Evolutionary conservation across 129 eudicot species (phyloP), one percentile per base, ranked within the genome.

Genomic region (Apium graveolens): DNA sequence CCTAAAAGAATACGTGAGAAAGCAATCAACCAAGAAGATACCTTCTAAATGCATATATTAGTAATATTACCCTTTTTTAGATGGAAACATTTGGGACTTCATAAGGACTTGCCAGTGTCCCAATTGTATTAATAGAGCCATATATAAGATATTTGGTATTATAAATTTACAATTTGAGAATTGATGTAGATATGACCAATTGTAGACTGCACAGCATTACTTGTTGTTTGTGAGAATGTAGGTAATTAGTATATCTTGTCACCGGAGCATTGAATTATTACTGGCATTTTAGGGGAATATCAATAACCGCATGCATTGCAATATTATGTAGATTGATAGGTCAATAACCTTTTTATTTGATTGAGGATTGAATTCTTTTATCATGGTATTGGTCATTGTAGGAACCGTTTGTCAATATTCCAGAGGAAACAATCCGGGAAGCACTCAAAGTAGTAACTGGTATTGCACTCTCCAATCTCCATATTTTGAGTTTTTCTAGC

Each of bases 371-470:
- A 77, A 21, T 76, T 76, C 35, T 38, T 4, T 24, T 53, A 6
- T n/a, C n/a, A 37, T 27, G 46, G 1, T 74, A 12, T 41, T 78
- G 37, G 14, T 70, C 38, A 46, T 17, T 68, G n/a, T 79, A 92
- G 97, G 97, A 92, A 78, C 90, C 90, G 43, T 92, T 88, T 87
- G 96, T 86, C 24, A 91, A 91, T 80, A 93, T 93, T 78, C 97
- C 98, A 8, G 96, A 91, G 53, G 93, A 91, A 63, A 86, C 85
- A 45, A 93, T 93, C 42, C 96, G 97, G 44, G 97, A 93, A 82
- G 98, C 98, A 24, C 76, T 93, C 77, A 88, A 84, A 85, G 91
- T 89, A 72, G 86, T 90, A 80, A 78, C 89, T 57, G 98, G 98
- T 93, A 89, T 65, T 38, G 24, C 27, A 75, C 70, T 57, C 60